Evolutionary conservation across 2,329 filamentous ascomycete species (phyloP), one percentile per base, ranked within the genome.

Genomic region (Sclerotinia spermophila): DNA sequence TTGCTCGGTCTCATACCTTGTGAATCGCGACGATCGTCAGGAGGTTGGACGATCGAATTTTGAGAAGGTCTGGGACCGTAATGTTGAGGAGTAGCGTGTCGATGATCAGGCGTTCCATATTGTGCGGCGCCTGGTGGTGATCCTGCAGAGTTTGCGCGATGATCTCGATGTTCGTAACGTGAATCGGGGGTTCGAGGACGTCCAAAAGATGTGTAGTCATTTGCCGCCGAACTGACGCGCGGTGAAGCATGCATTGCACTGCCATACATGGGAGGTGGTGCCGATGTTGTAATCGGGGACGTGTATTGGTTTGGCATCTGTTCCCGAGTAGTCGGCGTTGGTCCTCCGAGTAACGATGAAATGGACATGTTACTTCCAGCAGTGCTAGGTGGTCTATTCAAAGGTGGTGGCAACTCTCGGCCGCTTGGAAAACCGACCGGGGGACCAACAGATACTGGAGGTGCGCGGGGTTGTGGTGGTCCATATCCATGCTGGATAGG

Each of bases 131-230:
- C 85, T 81, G 53, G 81, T 35, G 76, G 79, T 44, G 77, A 80
- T 19, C 75, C 77, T 58, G 75, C 77, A 68, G 75, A 79, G 51
- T 77, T 79, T 35, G 81, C 72, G 83, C 73, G 77, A 78, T 75
- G 81, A 79, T 74, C 82, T 76, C 69, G 77, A 62, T 71, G 74
- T 79, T 88, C 83, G 81, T 88, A 87, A 69, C 82, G 82, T 76
- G 89, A 88, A 59, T 93, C 91, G n/a, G 91, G 91, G 0, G 91
- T 93, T 71, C 92, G 89, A 3, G 91, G 91, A 72, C 90, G 85
- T 73, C 90, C 85, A 78, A 86, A 90, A 7, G 86, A 84, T 67
- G 82, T 82, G 74, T 91, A 90, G 27, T 92, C 89, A 72, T 87
- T 80, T 0, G 84, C 82, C 3, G 84, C 81, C 38, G 84, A 72